Base-by-base conservation (phyloP, 1,284 basidiomycete species). In the Neonothopanus nambi region DNA sequence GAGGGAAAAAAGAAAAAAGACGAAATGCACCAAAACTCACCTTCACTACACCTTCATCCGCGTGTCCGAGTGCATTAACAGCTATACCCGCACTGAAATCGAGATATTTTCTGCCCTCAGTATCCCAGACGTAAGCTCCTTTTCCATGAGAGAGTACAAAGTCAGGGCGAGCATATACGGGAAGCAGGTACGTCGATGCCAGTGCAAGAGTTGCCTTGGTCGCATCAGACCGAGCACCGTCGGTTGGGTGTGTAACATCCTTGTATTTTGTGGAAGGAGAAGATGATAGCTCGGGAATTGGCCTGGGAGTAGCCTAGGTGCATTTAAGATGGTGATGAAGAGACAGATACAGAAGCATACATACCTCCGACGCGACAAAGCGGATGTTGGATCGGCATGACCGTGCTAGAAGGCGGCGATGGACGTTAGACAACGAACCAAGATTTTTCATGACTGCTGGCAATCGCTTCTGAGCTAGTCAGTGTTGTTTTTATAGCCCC, bases 51-150 rank as follows among this genome's bases (percentile, higher is more conserved):
- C 83, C 85, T 26, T 82, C 79, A 63, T 95, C 93, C 5, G 85
- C 85, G 65, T 97, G 95, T 7, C 95, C 95, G 13, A 99, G 77
- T 3, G 95, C 91, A 65, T 97, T 98, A 52, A 99, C 97, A 13
- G 97, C 97, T 62, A 99, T 99, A n/a, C 97, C 97, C 1, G 93
- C 93, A 58, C 82, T 88, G 65, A 99, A 98, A 71, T 99, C 97
- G 57, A 99, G 82, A 69, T 93, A 99, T 63, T 88, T 84, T 47
- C 87, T 81, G 24, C 82, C 84, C 44, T 89, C 81, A 3, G 85
- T 85, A 68, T 96, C 93, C 83, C 85, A 95, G 3, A 97, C 79
- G 67, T 86, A 89, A 45, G 84, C 84, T 8, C 92, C 93, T 63
- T 89, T 85, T 37, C 93, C 93, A 59, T 85, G 83, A 15, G 81